phyloP scores from a whole-genome alignment of 2,329 filamentous ascomycete genomes.

The Talaromyces atroroseus region DNA sequence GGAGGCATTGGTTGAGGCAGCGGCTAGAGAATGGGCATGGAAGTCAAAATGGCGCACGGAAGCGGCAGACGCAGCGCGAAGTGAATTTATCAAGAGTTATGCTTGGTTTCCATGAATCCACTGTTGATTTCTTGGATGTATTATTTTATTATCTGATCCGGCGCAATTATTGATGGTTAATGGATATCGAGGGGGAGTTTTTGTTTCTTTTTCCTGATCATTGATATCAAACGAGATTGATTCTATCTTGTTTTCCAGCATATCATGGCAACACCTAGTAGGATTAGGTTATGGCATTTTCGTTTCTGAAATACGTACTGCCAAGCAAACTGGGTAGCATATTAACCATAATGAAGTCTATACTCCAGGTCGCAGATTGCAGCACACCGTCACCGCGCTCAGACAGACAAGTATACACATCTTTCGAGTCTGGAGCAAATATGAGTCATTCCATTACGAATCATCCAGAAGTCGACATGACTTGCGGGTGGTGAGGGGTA shows the following conservation, averaged over 20 bases:
- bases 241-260: neutral
- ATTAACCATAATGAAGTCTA: neutral
- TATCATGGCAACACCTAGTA: neutral
- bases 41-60: constrained; percentile 70
- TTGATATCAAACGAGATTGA: neutral
- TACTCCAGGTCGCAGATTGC: neutral
- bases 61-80: constrained; percentile 44
- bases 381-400: neutral
- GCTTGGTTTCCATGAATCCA: constrained; percentile 32
- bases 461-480: neutral
- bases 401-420: neutral
- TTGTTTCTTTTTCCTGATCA: neutral
- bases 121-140: constrained; percentile 11
- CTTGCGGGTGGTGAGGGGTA: constrained; percentile 1
- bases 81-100: constrained; percentile 32
- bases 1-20: constrained; percentile 63
- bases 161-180: constrained; percentile 1
- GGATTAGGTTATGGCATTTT: neutral
- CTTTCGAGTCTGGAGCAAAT: neutral
- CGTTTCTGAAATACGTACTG: neutral
- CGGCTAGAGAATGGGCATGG: constrained; percentile 63
- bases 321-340: too few species aligned
- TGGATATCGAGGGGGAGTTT: neutral
- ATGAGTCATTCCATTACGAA: neutral
- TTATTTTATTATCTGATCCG: constrained; percentile 15